Evolutionary conservation across 139 green algal species (phyloP).

Genomic region (Desmodesmus armatus): DNA sequence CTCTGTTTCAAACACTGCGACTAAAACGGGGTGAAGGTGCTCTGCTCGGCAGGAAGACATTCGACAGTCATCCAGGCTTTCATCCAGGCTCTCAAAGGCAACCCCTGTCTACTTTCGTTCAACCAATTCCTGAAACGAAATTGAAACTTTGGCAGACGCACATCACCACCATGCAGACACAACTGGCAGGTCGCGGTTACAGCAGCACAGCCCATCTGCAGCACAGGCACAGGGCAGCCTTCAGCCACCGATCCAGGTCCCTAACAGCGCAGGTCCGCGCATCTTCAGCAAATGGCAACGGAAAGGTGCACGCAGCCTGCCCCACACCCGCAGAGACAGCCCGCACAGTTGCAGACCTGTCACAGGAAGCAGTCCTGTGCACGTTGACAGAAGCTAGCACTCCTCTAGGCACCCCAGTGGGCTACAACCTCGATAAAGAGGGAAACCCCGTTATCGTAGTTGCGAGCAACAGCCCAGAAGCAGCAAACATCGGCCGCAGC

Average conservation of each 20-base stretch:
- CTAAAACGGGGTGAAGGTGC: too few relatives aligned
- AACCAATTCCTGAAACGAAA: neutral
- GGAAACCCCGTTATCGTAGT: constrained; percentile 82
- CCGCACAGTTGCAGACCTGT: constrained; percentile 76
- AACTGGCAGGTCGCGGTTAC: neutral
- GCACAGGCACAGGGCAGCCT: neutral
- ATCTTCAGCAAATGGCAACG: constrained; percentile 27
- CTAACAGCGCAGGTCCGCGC: neutral
- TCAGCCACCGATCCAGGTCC: neutral
- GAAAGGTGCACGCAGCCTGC: neutral
- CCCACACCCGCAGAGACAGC: constrained; percentile 70
- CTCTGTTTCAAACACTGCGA: too few relatives aligned
- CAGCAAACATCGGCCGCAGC: constrained; percentile 73
- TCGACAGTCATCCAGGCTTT: too few relatives aligned
- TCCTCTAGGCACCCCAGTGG: constrained; percentile 80
- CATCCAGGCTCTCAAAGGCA: too few relatives aligned
- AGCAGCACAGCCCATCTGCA: neutral
- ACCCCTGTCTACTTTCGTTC: too few relatives aligned
- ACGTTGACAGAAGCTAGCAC: constrained; percentile 65
- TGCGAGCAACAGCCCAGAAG: constrained; percentile 74
- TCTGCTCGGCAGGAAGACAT: too few relatives aligned
- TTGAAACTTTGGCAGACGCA: neutral
- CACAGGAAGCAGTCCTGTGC: constrained; percentile 70
- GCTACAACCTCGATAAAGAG: constrained; percentile 80
- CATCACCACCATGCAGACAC: neutral